phyloP scores from a whole-genome alignment of 345 rosid species.

The Bruguiera parviflora region DNA sequence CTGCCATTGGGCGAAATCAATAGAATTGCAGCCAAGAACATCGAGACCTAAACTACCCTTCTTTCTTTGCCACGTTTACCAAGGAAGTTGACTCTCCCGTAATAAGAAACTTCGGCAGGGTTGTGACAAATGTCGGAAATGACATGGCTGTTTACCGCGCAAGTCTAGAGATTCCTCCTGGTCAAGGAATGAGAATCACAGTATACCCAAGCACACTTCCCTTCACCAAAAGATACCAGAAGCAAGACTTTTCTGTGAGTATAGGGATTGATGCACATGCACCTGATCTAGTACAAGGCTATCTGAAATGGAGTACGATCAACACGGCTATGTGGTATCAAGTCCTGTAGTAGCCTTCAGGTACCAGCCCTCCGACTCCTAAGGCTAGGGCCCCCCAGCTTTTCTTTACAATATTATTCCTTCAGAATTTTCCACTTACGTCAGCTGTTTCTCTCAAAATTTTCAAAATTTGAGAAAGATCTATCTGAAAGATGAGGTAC shows the following conservation, averaged over 20 bases:
- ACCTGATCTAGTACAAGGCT: slow-evolving; percentile 21
- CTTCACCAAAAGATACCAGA: slow-evolving; percentile 8
- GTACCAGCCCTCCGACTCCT: not conserved
- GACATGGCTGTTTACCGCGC: slow-evolving; percentile 9
- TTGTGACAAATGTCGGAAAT: slow-evolving; percentile 21
- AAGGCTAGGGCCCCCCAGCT: too few species aligned
- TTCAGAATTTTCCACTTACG: too few species aligned
- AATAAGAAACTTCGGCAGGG: slow-evolving; percentile 8
- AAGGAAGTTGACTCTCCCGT: not conserved
- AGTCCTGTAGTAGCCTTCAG: slow-evolving; percentile 38
- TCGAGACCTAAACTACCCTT: slow-evolving; percentile 36
- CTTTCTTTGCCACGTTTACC: slow-evolving; percentile 19
- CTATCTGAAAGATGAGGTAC: too few species aligned
- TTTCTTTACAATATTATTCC: not conserved
- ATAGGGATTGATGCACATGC: slow-evolving; percentile 10
- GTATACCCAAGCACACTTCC: slow-evolving; percentile 3
- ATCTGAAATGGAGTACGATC: slow-evolving; percentile 38
- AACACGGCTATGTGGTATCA: slow-evolving; percentile 30
- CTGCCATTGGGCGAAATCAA: slow-evolving; percentile 24
- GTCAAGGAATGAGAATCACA: not conserved
- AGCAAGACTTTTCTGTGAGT: slow-evolving; percentile 2
- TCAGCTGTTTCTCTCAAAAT: too few species aligned
- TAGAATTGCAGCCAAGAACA: slow-evolving; percentile 34
- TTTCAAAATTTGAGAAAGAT: too few species aligned
- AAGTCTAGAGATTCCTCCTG: slow-evolving; percentile 2